Conservation (phyloP, 2,329 filamentous ascomycete genomes). For the Colletotrichum navitas region DNA sequence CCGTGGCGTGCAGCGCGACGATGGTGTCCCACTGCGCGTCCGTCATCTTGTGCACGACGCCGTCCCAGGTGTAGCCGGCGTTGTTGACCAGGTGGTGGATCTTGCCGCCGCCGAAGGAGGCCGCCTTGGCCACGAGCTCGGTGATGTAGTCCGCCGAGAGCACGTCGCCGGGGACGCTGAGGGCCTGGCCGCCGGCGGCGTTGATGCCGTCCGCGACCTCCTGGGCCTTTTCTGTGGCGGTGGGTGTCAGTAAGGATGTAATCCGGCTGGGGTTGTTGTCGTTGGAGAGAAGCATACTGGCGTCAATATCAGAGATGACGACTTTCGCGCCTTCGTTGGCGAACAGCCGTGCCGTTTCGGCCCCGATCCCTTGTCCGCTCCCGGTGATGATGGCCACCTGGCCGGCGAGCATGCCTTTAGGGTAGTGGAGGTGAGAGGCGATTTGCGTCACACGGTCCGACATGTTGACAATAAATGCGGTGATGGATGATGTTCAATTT, state of each 20-base stretch:
- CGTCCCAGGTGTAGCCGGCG: conserved; percentile 93
- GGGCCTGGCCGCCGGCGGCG: conserved; percentile 72
- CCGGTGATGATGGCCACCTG: conserved; percentile 92
- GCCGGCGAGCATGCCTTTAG: conserved; percentile 80
- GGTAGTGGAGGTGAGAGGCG: conserved; percentile 84
- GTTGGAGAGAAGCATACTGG: conserved; percentile 56
- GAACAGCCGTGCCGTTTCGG: conserved; percentile 84
- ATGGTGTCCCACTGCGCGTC: conserved; percentile 95
- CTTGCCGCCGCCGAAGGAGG: conserved; percentile 86
- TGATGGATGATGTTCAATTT: neutral
- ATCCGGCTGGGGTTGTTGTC: neutral
- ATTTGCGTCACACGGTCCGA: conserved; percentile 77
- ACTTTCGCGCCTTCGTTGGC: conserved; percentile 91
- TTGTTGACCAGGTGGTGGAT: conserved; percentile 95
- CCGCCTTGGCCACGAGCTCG: conserved; percentile 78
- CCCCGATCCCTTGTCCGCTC: conserved; percentile 88
- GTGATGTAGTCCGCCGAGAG: conserved; percentile 78
- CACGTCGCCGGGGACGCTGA: conserved; percentile 83
- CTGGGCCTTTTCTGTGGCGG: conserved; percentile 73
- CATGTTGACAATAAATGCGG: conserved; percentile 50
- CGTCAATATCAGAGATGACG: conserved; percentile 86
- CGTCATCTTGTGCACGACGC: conserved; percentile 88
- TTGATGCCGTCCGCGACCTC: conserved; percentile 79
- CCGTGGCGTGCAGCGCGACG: conserved; percentile 84
- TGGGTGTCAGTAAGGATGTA: conserved; percentile 4